Percentiles rank a stretch among this genome's conserved stretches.
These are phyloP conservation scores for Eutrema salsugineum DNA, from an alignment of 441 rosid species.

Conservation along the genomic window DNA sequence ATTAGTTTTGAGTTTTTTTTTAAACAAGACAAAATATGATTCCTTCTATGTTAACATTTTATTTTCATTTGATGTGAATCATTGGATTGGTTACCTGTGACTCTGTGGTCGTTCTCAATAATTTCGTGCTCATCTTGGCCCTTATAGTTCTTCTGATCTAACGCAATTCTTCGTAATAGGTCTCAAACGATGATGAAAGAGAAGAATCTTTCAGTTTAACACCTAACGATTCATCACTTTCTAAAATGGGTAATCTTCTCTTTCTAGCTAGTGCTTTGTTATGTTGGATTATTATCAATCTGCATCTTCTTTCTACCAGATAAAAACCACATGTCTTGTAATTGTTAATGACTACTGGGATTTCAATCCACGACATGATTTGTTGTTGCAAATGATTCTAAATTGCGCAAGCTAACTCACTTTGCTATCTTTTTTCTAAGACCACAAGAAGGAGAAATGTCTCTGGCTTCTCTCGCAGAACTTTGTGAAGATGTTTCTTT, in stretches of 20 bases:
- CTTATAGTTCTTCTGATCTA: background rate
- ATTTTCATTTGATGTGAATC: background rate
- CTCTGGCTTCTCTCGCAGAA: constrained; percentile 31
- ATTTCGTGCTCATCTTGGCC: background rate
- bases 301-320: constrained; percentile 7
- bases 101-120: background rate
- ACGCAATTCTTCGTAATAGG: background rate
- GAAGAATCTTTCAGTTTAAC: constrained; percentile 8
- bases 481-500: constrained; percentile 65
- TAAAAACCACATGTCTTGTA: background rate
- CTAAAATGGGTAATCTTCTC: constrained; percentile 18
- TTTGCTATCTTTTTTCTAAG: constrained; percentile 30
- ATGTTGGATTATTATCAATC: background rate
- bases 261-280: background rate
- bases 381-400: background rate
- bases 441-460: constrained; percentile 72
- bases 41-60: background rate
- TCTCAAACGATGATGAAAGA: constrained; percentile 8
- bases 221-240: constrained; percentile 13
- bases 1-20: too few species aligned
- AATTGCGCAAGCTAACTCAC: background rate
- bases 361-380: background rate
- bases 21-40: background rate
- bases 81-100: too few species aligned
- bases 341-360: background rate